Evolutionary conservation across 495 filamentous ascomycete genomes (phyloP).

Genomic region (Xylaria intraflava): DNA sequence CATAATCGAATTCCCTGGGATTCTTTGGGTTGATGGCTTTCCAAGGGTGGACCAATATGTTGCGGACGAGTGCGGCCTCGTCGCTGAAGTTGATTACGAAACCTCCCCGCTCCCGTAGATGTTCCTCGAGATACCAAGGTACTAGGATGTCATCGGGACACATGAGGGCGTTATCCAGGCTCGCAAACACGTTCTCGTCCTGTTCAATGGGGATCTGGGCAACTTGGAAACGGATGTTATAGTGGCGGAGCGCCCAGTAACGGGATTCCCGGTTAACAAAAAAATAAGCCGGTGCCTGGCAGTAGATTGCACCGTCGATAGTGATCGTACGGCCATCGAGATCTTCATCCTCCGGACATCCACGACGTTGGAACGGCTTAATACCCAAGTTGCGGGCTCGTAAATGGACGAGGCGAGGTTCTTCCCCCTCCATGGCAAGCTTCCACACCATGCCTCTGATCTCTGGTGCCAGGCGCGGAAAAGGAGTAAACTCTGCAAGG

Average conservation of each 20-base stretch:
- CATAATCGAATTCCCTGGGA: no score
- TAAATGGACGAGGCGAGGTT: neutral
- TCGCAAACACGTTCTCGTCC: neutral
- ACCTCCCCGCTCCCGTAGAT: fast-evolving
- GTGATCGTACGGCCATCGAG: neutral
- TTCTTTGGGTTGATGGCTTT: neutral
- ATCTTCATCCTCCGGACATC: neutral
- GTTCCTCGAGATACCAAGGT: neutral
- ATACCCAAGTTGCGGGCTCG: neutral
- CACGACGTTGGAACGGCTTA: neutral
- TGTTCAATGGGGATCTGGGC: neutral
- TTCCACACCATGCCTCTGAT: neutral
- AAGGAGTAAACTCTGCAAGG: neutral
- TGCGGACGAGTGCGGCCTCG: neutral
- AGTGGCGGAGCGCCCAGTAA: neutral
- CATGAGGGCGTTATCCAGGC: neutral
- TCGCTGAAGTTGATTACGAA: neutral
- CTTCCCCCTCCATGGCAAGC: neutral
- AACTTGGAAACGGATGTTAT: neutral
- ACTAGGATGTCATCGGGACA: neutral
- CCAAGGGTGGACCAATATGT: neutral
- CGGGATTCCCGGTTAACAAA: neutral
- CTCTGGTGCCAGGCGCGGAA: neutral
- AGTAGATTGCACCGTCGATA: neutral
- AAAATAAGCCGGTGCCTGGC: neutral